phyloP scores from a whole-genome alignment of 352 stramenopile species.

The Pythium apleroticum region DNA sequence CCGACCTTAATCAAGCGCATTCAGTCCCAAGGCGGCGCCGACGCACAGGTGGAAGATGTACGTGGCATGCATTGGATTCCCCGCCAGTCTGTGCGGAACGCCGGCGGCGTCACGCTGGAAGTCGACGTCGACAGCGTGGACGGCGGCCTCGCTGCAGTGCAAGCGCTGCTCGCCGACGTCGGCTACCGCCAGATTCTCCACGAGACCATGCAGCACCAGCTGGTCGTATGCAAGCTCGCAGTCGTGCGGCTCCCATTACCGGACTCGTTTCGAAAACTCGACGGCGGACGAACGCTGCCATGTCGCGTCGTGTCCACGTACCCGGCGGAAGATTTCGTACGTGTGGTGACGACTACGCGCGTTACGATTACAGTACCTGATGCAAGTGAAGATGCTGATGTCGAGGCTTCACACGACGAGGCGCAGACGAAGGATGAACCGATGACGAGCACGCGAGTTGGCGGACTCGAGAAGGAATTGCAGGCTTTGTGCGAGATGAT shows the following conservation, averaged over 20 bases:
- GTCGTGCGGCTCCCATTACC: conserved; percentile 41
- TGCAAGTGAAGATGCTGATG: neutral
- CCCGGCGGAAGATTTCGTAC: conserved; percentile 22
- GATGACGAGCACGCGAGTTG: conserved; percentile 25
- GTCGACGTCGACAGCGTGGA: conserved; percentile 19
- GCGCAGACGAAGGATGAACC: neutral
- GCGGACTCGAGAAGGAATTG: conserved; percentile 68
- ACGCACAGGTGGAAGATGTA: conserved; percentile 8
- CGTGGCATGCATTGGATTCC: conserved; percentile 49
- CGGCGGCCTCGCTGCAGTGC: neutral
- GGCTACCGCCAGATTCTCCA: conserved; percentile 50
- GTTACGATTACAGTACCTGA: conserved; percentile 49
- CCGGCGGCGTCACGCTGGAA: conserved; percentile 56
- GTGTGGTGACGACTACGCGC: conserved; percentile 44
- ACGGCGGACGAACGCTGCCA: conserved; percentile 11
- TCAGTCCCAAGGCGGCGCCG: neutral
- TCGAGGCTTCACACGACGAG: neutral
- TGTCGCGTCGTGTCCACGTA: conserved; percentile 25
- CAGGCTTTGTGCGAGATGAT: conserved; percentile 67
- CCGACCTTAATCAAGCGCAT: conserved; percentile 2
- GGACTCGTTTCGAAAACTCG: neutral
- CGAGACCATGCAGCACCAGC: conserved; percentile 55
- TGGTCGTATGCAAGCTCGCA: conserved; percentile 41
- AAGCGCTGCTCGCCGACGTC: conserved; percentile 37
- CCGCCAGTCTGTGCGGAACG: conserved; percentile 35